These are phyloP conservation scores for Leccinellum luteum DNA, from an alignment of 768 basidiomycete species.

Conservation along the genomic window DNA sequence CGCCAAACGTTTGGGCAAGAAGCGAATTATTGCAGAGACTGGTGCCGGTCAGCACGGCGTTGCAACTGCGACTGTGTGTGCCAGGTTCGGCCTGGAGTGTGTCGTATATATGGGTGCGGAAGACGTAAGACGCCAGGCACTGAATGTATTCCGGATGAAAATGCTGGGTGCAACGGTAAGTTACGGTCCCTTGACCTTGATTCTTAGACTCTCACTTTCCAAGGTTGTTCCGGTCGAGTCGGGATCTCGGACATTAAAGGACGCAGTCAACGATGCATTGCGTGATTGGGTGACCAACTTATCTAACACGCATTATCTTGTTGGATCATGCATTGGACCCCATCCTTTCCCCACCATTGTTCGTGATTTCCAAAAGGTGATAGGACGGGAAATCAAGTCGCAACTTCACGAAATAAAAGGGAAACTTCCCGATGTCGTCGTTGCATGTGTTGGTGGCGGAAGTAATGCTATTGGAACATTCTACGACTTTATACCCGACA, in stretches of 20 bases:
- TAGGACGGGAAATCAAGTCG: slow-evolving; percentile 89
- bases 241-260: slow-evolving; percentile 93
- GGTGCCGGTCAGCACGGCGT: slow-evolving; percentile 99
- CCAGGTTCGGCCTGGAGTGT: slow-evolving; percentile 93
- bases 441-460: slow-evolving; percentile 97
- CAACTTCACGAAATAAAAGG: slow-evolving; percentile 72
- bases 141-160: slow-evolving; percentile 97
- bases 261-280: slow-evolving; percentile 97
- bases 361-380: slow-evolving; percentile 95
- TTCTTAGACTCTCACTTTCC: not conserved
- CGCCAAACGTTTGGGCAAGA: slow-evolving; percentile 93
- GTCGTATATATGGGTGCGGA: slow-evolving; percentile 98
- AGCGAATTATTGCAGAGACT: slow-evolving; percentile 96
- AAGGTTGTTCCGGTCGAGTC: slow-evolving; percentile 93
- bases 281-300: slow-evolving; percentile 99
- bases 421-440: slow-evolving; percentile 90
- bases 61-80: slow-evolving; percentile 97
- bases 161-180: slow-evolving; percentile 91
- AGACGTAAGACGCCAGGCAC: slow-evolving; percentile 91
- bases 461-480: slow-evolving; percentile 98
- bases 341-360: slow-evolving; percentile 99
- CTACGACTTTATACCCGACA: slow-evolving; percentile 92
- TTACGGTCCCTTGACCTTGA: not conserved
- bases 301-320: slow-evolving; percentile 90
- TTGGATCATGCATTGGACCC: slow-evolving; percentile 96